Evolutionary conservation across 1,284 basidiomycete genomes (phyloP).

Genomic region (Ustilago crameri): DNA sequence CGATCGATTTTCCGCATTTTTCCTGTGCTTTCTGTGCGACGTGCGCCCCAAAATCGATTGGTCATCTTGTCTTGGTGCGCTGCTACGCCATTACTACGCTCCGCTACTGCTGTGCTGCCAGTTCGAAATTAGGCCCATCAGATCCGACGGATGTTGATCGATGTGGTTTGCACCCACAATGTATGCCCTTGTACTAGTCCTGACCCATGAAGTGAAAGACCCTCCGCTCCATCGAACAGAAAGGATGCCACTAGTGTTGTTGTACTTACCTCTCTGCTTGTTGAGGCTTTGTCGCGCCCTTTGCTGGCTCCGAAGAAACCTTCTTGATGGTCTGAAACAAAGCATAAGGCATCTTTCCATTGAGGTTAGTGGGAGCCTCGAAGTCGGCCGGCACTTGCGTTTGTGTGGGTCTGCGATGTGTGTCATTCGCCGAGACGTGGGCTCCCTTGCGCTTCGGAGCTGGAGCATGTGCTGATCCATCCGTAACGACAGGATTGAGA

Average conservation of each 20-base stretch:
- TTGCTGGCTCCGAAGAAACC: not conserved
- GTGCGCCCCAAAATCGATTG: not conserved
- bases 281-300: not conserved
- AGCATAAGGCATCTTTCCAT: slow-evolving; percentile 51
- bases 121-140: no score
- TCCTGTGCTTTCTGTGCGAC: slow-evolving; percentile 1
- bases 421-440: slow-evolving; percentile 11
- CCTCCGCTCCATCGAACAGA: no score
- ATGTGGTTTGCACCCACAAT: no score
- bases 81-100: no score
- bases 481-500: slow-evolving; percentile 32
- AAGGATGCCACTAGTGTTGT: not conserved
- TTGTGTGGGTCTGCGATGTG: slow-evolving; percentile 13
- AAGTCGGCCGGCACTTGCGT: slow-evolving; percentile 23
- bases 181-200: not conserved
- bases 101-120: no score
- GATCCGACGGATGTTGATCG: no score
- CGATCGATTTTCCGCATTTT: slow-evolving; percentile 1
- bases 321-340: slow-evolving; percentile 38
- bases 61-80: no score
- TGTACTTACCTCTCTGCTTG: slow-evolving; percentile 31
- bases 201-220: not conserved
- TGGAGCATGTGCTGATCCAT: slow-evolving; percentile 8
- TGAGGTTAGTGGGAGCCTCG: slow-evolving; percentile 27
- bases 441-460: slow-evolving; percentile 20